Evolutionary conservation across 495 filamentous ascomycete genomes (phyloP).

Genomic region (Poronia punctata): DNA sequence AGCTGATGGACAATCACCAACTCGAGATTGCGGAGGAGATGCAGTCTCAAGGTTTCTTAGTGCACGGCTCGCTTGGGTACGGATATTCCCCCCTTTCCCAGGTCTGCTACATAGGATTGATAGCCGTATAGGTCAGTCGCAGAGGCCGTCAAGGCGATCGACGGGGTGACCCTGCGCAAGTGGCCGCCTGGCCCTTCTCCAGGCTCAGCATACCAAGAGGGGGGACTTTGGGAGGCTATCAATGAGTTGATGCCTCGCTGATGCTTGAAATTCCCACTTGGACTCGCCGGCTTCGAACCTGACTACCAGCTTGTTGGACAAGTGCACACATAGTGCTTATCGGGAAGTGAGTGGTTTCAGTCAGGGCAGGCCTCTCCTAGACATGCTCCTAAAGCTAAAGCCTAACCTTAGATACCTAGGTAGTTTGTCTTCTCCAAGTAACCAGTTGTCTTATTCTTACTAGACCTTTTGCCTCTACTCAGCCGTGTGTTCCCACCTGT

Average conservation of each 20-base stretch:
- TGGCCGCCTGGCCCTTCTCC: conserved; percentile 21
- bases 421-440: too few species aligned
- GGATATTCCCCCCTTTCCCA: conserved; percentile 8
- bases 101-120: not conserved
- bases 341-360: too few species aligned
- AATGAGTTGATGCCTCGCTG: conserved; percentile 12
- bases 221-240: conserved; percentile 23
- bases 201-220: conserved; percentile 13
- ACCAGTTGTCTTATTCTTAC: too few species aligned
- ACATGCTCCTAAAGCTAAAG: too few species aligned
- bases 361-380: too few species aligned
- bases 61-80: conserved; percentile 61
- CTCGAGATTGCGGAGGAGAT: conserved; percentile 73
- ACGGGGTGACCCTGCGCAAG: conserved; percentile 5
- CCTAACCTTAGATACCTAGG: too few species aligned
- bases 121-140: conserved; percentile 19
- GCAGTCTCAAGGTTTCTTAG: conserved; percentile 58
- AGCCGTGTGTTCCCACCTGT: too few species aligned
- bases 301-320: too few species aligned
- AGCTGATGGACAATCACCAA: conserved; percentile 87
- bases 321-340: too few species aligned
- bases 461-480: too few species aligned
- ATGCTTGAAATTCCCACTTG: not conserved
- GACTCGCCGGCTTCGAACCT: too few species aligned
- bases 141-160: conserved; percentile 19